These are phyloP conservation scores for Thelephora terrestris DNA, from an alignment of 1,284 basidiomycete genomes.

Conservation along the genomic window DNA sequence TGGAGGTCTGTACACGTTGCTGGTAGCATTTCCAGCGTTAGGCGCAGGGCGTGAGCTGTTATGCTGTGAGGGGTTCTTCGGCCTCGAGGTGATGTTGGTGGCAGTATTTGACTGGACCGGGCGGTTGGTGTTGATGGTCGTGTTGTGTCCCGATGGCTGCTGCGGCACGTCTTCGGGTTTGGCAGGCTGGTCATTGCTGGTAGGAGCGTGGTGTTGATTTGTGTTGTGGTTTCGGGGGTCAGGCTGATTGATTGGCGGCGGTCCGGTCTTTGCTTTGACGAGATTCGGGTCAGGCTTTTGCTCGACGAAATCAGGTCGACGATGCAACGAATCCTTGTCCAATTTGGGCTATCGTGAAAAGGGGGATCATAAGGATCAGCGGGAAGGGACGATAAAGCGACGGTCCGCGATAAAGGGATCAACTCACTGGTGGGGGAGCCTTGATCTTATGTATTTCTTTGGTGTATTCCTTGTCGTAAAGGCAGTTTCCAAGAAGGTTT, in stretches of 20 bases:
- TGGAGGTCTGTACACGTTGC: conserved; percentile 2
- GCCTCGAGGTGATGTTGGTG: neutral
- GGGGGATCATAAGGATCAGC: neutral
- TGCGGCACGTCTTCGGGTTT: conserved; percentile 8
- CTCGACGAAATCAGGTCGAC: conserved; percentile 67
- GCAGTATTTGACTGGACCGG: neutral
- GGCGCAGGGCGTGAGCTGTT: neutral
- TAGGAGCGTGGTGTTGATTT: conserved; percentile 6
- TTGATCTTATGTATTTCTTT: conserved; percentile 83
- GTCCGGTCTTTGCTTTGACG: no score
- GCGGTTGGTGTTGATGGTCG: neutral
- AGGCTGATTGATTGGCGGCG: no score
- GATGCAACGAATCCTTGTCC: conserved; percentile 61
- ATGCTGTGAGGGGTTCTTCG: neutral
- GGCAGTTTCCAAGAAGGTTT: conserved; percentile 88
- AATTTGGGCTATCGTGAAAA: conserved; percentile 49
- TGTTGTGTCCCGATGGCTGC: conserved; percentile 2
- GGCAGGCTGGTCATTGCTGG: conserved; percentile 5
- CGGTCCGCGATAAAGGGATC: neutral
- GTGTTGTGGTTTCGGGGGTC: neutral
- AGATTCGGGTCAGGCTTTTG: conserved; percentile 19
- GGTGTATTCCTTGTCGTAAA: conserved; percentile 89
- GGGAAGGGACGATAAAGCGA: neutral
- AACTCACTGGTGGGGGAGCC: conserved; percentile 55
- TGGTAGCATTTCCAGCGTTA: no score